These are phyloP conservation scores for Vitis hybrid DNA, from an alignment of 177 flowering plant species.

Conservation along the genomic window DNA sequence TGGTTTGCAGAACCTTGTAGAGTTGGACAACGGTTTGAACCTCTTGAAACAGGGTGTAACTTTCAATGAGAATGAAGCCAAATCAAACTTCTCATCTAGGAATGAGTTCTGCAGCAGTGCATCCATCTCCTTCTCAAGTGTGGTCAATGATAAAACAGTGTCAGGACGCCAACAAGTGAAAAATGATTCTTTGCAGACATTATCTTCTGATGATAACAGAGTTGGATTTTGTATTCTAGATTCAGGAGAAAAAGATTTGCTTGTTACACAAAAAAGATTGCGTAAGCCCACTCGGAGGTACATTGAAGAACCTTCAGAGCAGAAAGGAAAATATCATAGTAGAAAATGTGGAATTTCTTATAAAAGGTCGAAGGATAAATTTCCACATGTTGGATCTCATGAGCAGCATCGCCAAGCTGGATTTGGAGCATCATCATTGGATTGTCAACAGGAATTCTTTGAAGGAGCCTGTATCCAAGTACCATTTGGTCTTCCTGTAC, in stretches of 20 bases:
- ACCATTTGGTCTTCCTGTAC: constrained; percentile 39
- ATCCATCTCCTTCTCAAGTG: constrained; percentile 8
- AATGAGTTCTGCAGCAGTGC: constrained; percentile 18
- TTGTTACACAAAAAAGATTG: constrained; percentile 35
- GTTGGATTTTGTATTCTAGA: constrained; percentile 10
- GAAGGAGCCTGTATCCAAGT: constrained; percentile 47
- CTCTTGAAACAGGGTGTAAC: constrained; percentile 17
- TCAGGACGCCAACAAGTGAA: constrained; percentile 3
- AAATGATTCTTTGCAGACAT: constrained; percentile 8
- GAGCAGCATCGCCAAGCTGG: constrained; percentile 23
- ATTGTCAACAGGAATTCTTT: constrained; percentile 27
- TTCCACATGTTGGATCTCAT: constrained; percentile 15
- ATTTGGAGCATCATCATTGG: constrained; percentile 13
- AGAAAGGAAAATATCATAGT: constrained; percentile 23
- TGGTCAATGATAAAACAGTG: constrained; percentile 6
- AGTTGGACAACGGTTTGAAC: constrained; percentile 22
- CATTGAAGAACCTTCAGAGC: constrained; percentile 49
- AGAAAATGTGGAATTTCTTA: constrained; percentile 29
- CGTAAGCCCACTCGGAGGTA: constrained; percentile 58
- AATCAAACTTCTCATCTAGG: constrained; percentile 8
- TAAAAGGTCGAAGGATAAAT: constrained; percentile 20
- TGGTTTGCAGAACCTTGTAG: constrained; percentile 31
- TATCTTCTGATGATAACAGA: constrained; percentile 13
- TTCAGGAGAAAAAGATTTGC: constrained; percentile 17
- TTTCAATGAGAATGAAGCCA: constrained; percentile 26